Evolutionary conservation across 2,329 filamentous ascomycete species (phyloP).

Genomic region (Endocalyx cinctus): DNA sequence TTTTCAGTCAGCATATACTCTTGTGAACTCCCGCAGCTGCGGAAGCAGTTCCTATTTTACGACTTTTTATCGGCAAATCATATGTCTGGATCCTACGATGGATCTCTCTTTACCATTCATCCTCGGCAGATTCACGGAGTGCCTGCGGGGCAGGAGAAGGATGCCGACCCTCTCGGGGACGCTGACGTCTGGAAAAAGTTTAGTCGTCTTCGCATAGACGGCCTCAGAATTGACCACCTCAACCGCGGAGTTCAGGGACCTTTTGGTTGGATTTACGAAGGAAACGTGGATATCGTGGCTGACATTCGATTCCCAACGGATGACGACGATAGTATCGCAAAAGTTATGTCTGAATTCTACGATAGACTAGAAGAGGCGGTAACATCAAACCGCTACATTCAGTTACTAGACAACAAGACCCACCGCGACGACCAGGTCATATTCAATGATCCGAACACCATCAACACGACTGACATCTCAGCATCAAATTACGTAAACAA

Average conservation of each 20-base stretch:
- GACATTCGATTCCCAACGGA: constrained; percentile 94
- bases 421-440: constrained; percentile 20
- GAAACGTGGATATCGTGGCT: constrained; percentile 92
- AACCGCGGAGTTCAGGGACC: constrained; percentile 90
- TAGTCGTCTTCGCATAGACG: constrained; percentile 86
- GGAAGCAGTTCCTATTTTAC: constrained; percentile 97
- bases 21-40: constrained; percentile 84
- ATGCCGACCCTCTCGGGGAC: constrained; percentile 58
- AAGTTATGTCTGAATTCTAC: constrained; percentile 96
- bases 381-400: constrained; percentile 65
- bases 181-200: constrained; percentile 89
- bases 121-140: constrained; percentile 84
- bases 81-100: constrained; percentile 93
- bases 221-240: constrained; percentile 89
- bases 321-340: constrained; percentile 80
- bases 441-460: constrained; percentile 14
- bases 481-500: constrained; percentile 11
- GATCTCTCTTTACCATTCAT: constrained; percentile 95
- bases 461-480: constrained; percentile 8
- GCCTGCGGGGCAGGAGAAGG: constrained; percentile 56
- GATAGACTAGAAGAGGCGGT: constrained; percentile 93
- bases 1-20: constrained; percentile 95
- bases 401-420: constrained; percentile 48
- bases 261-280: constrained; percentile 97
- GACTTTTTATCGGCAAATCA: constrained; percentile 93